Conservation (phyloP, 208 protist genomes). For the Angomonas ambiguus region DNA sequence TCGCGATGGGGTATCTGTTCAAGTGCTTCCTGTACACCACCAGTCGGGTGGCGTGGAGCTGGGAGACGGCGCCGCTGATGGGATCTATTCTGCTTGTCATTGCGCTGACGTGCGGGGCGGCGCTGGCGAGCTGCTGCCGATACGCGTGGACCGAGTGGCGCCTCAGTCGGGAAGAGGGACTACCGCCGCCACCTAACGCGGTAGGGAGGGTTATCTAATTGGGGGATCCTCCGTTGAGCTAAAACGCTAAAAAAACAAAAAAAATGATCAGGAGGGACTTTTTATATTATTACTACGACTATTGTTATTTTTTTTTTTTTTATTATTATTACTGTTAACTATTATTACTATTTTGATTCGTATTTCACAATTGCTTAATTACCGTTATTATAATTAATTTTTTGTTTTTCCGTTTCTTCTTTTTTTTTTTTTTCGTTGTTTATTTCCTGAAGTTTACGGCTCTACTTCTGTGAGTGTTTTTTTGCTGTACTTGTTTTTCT, state of each 20-base stretch:
- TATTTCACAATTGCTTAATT: too few species aligned
- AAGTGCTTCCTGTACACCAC: conserved; percentile 65
- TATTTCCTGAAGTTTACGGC: too few species aligned
- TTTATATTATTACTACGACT: too few species aligned
- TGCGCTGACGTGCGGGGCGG: neutral
- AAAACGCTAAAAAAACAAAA: conserved; percentile 1
- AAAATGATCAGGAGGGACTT: too few species aligned
- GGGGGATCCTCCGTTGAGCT: too few species aligned
- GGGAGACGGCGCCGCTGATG: conserved; percentile 67
- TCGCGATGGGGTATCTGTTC: conserved; percentile 50
- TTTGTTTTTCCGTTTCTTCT: too few species aligned
- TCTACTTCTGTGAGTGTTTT: too few species aligned
- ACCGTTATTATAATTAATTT: too few species aligned
- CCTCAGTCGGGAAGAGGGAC: neutral
- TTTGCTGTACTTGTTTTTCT: too few species aligned
- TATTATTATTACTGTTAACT: neutral
- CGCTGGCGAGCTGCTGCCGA: neutral
- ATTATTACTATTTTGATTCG: neutral
- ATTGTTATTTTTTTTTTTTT: conserved; percentile 1
- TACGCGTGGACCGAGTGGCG: neutral
- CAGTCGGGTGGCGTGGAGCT: conserved; percentile 59
- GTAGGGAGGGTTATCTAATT: neutral
- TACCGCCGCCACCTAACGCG: neutral
- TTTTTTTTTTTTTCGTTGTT: too few species aligned
- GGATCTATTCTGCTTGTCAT: conserved; percentile 33